Conservation (phyloP, 441 rosid genomes). For the Euphorbia neoarborescens region DNA sequence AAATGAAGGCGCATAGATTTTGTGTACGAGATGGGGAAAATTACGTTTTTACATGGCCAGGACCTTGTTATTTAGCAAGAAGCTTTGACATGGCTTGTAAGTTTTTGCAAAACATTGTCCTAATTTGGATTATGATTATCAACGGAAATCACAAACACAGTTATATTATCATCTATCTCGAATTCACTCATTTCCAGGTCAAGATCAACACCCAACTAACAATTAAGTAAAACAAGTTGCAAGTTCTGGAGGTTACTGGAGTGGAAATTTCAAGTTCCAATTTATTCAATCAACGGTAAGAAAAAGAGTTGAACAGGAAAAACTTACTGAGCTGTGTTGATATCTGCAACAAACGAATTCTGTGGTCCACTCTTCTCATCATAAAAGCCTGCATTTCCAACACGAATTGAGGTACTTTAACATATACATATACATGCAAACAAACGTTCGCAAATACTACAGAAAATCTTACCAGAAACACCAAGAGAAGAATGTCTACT, state of each 20-base stretch:
- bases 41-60: background rate
- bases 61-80: background rate
- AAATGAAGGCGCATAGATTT: background rate
- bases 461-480: conserved; percentile 30
- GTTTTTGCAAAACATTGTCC: background rate
- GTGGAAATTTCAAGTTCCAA: background rate
- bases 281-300: background rate
- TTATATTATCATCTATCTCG: background rate
- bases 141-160: background rate
- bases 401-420: conserved; percentile 9
- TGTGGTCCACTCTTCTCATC: conserved; percentile 31
- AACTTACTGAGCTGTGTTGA: conserved; percentile 38
- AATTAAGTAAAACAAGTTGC: background rate
- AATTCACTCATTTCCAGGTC: no score
- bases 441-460: background rate
- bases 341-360: conserved; percentile 32
- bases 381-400: conserved; percentile 32
- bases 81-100: background rate
- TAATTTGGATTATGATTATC: background rate
- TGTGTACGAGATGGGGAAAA: no score
- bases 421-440: background rate
- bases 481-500: conserved; percentile 40
- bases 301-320: background rate
- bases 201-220: background rate
- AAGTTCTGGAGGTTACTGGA: conserved; percentile 20